A percentile compares a stretch with the other conserved stretches of the same genome.
These are phyloP conservation scores for Symbiotaphrina buchneri DNA, from an alignment of 495 filamentous ascomycete genomes.

Conservation along the genomic window DNA sequence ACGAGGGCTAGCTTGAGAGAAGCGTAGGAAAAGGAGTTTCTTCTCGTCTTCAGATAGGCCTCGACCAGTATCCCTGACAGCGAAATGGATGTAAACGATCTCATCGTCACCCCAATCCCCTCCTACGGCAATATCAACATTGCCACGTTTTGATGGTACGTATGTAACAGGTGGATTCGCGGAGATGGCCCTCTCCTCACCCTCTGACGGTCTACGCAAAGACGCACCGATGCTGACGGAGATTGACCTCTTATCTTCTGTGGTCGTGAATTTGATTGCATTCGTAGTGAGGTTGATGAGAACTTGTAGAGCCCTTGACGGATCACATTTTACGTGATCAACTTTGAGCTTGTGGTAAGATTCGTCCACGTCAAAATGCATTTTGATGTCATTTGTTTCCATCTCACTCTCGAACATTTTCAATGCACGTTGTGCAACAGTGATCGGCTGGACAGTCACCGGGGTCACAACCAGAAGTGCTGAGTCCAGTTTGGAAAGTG, in stretches of 20 bases:
- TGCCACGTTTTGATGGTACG: too few relatives aligned
- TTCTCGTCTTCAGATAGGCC: constrained; percentile 53
- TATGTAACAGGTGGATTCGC: constrained; percentile 13
- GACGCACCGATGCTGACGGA: constrained; percentile 49
- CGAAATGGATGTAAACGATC: constrained; percentile 44
- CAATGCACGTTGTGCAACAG: constrained; percentile 39
- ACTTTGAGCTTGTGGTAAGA: constrained; percentile 29
- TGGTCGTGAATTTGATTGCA: constrained; percentile 22
- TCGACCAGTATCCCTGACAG: constrained; percentile 57
- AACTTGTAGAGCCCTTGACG: constrained; percentile 48
- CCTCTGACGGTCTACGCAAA: constrained; percentile 20
- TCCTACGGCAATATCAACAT: constrained; percentile 23
- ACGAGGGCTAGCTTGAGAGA: constrained; percentile 56
- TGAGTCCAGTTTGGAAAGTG: constrained; percentile 66
- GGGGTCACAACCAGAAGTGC: constrained; percentile 46
- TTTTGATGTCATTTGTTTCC: constrained; percentile 38
- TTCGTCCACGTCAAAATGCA: constrained; percentile 34
- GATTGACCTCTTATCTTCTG: constrained; percentile 33
- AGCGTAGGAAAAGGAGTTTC: constrained; percentile 55
- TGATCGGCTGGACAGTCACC: constrained; percentile 38
- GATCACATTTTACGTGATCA: constrained; percentile 49
- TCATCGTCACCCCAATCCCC: constrained; percentile 49
- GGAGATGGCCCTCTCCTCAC: neutral
- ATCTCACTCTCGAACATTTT: constrained; percentile 57
- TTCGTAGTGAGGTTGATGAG: constrained; percentile 27